phyloP scores from a whole-genome alignment of 1,284 basidiomycete genomes.

The Apiotrichum gamsii region DNA sequence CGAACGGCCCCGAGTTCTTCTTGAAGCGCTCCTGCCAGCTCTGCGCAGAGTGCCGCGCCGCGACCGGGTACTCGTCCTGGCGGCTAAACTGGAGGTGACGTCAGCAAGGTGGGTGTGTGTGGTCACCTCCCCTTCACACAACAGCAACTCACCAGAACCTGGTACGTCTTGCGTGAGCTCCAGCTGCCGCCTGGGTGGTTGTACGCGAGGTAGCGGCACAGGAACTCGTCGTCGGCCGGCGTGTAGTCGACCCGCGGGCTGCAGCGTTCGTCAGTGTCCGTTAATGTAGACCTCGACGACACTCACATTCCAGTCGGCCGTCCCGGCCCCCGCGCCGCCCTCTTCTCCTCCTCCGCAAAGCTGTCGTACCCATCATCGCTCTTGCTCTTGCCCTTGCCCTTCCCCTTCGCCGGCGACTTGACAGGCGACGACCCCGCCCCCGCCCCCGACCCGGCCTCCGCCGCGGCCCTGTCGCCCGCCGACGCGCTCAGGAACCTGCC shows the following conservation, averaged over 20 bases:
- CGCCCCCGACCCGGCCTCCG: slow-evolving; percentile 8
- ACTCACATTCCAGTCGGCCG: slow-evolving; percentile 38
- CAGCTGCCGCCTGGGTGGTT: slow-evolving; percentile 27
- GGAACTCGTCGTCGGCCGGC: slow-evolving; percentile 39
- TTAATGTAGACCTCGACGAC: neutral
- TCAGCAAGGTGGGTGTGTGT: too few relatives aligned
- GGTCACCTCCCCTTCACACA: too few relatives aligned
- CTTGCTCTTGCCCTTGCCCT: neutral
- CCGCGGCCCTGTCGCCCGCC: slow-evolving; percentile 2
- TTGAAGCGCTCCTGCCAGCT: slow-evolving; percentile 44
- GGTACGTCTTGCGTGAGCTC: slow-evolving; percentile 35
- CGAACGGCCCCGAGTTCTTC: slow-evolving; percentile 27
- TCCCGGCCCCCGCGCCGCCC: slow-evolving; percentile 19
- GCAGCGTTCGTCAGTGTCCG: neutral
- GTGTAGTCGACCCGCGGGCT: slow-evolving; percentile 39
- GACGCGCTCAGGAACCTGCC: slow-evolving; percentile 13
- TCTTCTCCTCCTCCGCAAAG: slow-evolving; percentile 22
- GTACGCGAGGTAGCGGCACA: slow-evolving; percentile 36
- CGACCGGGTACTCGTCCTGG: slow-evolving; percentile 18
- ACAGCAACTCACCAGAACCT: slow-evolving; percentile 23
- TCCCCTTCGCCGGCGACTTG: too few relatives aligned
- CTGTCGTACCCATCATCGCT: slow-evolving; percentile 13
- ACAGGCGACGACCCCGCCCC: too few relatives aligned
- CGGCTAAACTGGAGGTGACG: neutral
- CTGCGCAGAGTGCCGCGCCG: slow-evolving; percentile 29